phyloP scores from a whole-genome alignment of 192 early-diverging fungal species.

The Coemansia sp. region DNA sequence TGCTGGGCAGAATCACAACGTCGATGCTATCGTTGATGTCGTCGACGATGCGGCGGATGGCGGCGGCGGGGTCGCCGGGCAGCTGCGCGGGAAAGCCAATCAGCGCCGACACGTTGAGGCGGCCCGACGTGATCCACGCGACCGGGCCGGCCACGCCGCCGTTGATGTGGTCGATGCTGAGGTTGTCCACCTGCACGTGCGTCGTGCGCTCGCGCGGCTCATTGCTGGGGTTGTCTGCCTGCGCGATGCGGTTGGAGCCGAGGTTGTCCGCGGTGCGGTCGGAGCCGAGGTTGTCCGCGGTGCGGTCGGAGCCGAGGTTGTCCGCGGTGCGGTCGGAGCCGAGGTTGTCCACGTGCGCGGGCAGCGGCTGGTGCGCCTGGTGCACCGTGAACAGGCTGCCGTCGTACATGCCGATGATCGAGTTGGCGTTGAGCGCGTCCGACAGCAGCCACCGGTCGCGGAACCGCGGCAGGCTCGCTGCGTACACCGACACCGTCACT shows the following conservation, averaged over 20 bases:
- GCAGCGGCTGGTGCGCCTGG: slow-evolving; percentile 66
- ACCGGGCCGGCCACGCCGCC: slow-evolving; percentile 81
- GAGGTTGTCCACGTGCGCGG: background rate
- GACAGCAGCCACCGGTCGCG: slow-evolving; percentile 92
- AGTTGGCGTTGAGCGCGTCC: slow-evolving; percentile 84
- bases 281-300: slow-evolving; percentile 86
- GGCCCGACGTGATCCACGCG: slow-evolving; percentile 91
- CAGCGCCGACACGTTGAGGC: slow-evolving; percentile 75
- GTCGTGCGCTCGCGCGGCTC: slow-evolving; percentile 25
- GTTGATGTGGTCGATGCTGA: slow-evolving; percentile 91
- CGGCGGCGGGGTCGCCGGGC: slow-evolving; percentile 44
- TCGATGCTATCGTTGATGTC: slow-evolving; percentile 73
- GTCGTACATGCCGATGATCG: slow-evolving; percentile 89
- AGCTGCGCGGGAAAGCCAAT: slow-evolving; percentile 62
- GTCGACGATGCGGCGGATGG: slow-evolving; percentile 63
- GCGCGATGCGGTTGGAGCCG: slow-evolving; percentile 60
- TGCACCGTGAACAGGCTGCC: slow-evolving; percentile 94
- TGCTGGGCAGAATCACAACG: slow-evolving; percentile 47
- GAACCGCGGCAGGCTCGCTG: slow-evolving; percentile 76
- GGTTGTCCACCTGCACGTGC: slow-evolving; percentile 81
- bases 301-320: slow-evolving; percentile 83
- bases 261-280: slow-evolving; percentile 62
- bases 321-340: slow-evolving; percentile 62
- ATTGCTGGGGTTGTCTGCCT: slow-evolving; percentile 81
- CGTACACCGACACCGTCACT: slow-evolving; percentile 83